Conservation (phyloP, 2,329 filamentous ascomycete genomes). For the Furcasterigmium sp. region DNA sequence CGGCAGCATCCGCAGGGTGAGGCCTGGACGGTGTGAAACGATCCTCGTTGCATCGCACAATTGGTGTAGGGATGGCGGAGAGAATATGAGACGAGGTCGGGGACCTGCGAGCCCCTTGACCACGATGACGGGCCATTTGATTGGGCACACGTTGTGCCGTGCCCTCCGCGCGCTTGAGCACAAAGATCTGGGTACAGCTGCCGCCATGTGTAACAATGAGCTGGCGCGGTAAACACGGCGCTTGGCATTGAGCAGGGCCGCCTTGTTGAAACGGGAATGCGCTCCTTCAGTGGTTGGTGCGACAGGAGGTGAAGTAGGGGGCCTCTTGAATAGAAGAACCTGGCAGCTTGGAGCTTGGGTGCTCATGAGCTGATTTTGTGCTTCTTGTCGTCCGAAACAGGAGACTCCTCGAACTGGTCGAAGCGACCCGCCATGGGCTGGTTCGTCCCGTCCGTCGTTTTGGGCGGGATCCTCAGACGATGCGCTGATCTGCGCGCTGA, state of each 20-base stretch:
- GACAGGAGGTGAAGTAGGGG: slow-evolving; percentile 1
- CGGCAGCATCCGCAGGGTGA: slow-evolving; percentile 1
- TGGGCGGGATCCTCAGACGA: too few species aligned
- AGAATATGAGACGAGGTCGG: slow-evolving; percentile 8
- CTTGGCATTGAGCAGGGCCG: background rate
- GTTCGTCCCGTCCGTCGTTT: too few species aligned
- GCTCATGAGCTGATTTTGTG: too few species aligned
- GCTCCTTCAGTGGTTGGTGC: background rate
- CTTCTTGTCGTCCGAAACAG: too few species aligned
- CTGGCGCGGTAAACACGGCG: background rate
- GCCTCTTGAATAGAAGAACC: background rate
- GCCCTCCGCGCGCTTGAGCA: background rate
- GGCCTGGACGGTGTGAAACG: slow-evolving; percentile 9
- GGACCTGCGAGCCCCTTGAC: background rate
- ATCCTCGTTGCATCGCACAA: slow-evolving; percentile 8
- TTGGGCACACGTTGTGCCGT: background rate
- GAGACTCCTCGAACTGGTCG: too few species aligned
- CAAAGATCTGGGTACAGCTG: background rate
- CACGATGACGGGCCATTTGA: background rate
- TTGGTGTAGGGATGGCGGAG: slow-evolving; percentile 11
- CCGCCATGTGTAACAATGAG: background rate
- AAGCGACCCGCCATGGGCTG: too few species aligned
- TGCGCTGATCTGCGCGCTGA: too few species aligned
- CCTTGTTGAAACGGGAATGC: slow-evolving; percentile 1
- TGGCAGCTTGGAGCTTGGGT: too few species aligned